Evolutionary conservation across 305 asterid genomes (phyloP).

Genomic region (Rubia balearica): DNA sequence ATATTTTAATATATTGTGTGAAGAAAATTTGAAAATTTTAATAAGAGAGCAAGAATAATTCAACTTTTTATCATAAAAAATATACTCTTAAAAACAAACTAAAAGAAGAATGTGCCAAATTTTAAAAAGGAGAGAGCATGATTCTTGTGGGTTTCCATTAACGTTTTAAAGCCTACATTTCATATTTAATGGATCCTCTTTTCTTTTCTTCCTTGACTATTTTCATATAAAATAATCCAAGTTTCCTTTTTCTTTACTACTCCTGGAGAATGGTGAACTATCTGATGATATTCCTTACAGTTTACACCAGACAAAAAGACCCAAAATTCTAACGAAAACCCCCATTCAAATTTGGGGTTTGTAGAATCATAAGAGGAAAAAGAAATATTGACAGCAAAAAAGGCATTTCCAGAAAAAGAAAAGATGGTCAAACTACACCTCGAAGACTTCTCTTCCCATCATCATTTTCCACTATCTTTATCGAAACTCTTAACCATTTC

Average conservation of each 20-base stretch:
- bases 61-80: no score
- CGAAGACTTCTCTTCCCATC: slow-evolving; percentile 79
- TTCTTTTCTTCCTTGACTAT: neutral
- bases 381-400: slow-evolving; percentile 76
- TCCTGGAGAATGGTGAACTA: slow-evolving; percentile 35
- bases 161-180: neutral
- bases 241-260: neutral
- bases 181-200: neutral
- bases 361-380: slow-evolving; percentile 23
- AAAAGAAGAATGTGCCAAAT: no score
- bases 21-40: no score
- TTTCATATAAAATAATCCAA: neutral
- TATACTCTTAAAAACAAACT: no score
- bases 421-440: slow-evolving; percentile 94
- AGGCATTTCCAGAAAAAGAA: slow-evolving; percentile 52
- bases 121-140: no score
- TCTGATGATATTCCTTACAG: slow-evolving; percentile 33
- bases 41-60: no score
- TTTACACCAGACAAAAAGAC: slow-evolving; percentile 13
- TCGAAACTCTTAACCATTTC: slow-evolving; percentile 44
- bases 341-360: slow-evolving; percentile 21
- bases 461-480: slow-evolving; percentile 69
- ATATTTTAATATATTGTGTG: no score
- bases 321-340: slow-evolving; percentile 3
- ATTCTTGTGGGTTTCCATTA: neutral